Conservation (phyloP, 148 eudicot species). For the Vaccinium macrocarpon region DNA sequence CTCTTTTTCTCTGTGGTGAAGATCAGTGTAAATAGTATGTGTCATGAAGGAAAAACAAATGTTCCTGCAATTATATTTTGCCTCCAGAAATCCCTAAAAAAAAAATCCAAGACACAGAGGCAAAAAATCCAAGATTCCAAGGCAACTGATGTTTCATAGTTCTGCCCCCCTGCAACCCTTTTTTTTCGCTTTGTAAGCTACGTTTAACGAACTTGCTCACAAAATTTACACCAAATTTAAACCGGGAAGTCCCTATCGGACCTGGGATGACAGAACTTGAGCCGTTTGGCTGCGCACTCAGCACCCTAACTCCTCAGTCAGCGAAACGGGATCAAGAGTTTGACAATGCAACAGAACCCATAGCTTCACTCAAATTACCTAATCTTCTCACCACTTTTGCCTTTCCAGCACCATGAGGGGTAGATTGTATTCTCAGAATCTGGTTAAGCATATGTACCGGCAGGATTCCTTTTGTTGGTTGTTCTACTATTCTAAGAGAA, state of each 20-base stretch:
- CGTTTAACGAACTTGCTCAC: neutral
- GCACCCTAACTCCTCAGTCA: neutral
- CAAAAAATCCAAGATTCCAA: neutral
- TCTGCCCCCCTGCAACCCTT: neutral
- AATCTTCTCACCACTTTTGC: neutral
- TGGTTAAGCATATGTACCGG: neutral
- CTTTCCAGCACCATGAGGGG: neutral
- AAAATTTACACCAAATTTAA: neutral
- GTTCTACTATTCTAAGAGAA: neutral
- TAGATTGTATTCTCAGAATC: neutral
- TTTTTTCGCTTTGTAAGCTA: neutral
- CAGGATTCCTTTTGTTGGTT: neutral
- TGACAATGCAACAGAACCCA: neutral
- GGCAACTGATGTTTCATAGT: neutral
- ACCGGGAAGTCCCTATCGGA: neutral
- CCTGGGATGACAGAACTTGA: neutral
- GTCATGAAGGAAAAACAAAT: no score
- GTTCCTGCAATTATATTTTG: neutral
- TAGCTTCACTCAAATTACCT: neutral
- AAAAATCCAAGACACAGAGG: neutral
- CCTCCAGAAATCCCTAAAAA: neutral
- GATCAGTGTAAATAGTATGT: neutral
- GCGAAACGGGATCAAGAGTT: neutral
- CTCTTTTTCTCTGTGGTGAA: neutral
- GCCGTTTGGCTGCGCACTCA: neutral